Evolutionary conservation across 2,329 filamentous ascomycete species (phyloP).

Genomic region (Cytospora paraplurivora): DNA sequence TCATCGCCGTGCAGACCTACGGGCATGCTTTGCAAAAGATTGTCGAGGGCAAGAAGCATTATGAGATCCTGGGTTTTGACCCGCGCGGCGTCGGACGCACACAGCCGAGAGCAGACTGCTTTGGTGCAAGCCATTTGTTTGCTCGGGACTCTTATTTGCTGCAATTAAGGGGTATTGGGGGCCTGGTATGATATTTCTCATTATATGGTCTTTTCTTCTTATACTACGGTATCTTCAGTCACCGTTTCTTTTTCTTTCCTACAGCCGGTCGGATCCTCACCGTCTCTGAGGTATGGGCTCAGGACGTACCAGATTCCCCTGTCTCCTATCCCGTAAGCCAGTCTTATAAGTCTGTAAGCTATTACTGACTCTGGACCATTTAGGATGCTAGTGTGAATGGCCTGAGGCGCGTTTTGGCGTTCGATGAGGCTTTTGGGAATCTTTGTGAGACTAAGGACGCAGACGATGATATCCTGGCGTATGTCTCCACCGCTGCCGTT

Average conservation of each 20-base stretch:
- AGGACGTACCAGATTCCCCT: not conserved
- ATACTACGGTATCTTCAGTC: not conserved
- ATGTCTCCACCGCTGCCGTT: slow-evolving; percentile 43
- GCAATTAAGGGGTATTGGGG: slow-evolving; percentile 38
- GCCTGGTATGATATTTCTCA: slow-evolving; percentile 25
- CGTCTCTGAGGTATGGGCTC: no score
- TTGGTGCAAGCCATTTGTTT: slow-evolving; percentile 33
- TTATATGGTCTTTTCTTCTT: not conserved
- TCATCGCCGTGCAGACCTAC: slow-evolving; percentile 33
- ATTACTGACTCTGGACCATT: not conserved
- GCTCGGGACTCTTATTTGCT: slow-evolving; percentile 37
- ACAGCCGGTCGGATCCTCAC: no score
- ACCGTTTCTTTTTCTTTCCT: no score
- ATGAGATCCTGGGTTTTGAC: slow-evolving; percentile 48
- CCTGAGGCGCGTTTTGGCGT: slow-evolving; percentile 35
- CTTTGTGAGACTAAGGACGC: slow-evolving; percentile 36
- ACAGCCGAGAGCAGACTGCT: slow-evolving; percentile 45
- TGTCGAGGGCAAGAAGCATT: slow-evolving; percentile 37
- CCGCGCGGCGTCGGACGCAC: slow-evolving; percentile 45
- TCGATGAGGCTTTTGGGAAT: slow-evolving; percentile 34
- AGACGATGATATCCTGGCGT: slow-evolving; percentile 38
- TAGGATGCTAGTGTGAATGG: slow-evolving; percentile 26
- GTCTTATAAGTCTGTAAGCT: not conserved
- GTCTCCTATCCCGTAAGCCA: not conserved
- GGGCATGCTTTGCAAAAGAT: slow-evolving; percentile 38